A percentile compares a stretch with the other conserved stretches of the same genome.
These are phyloP conservation scores for Oidiodendron maius DNA, from an alignment of 495 filamentous ascomycete genomes.

Conservation along the genomic window DNA sequence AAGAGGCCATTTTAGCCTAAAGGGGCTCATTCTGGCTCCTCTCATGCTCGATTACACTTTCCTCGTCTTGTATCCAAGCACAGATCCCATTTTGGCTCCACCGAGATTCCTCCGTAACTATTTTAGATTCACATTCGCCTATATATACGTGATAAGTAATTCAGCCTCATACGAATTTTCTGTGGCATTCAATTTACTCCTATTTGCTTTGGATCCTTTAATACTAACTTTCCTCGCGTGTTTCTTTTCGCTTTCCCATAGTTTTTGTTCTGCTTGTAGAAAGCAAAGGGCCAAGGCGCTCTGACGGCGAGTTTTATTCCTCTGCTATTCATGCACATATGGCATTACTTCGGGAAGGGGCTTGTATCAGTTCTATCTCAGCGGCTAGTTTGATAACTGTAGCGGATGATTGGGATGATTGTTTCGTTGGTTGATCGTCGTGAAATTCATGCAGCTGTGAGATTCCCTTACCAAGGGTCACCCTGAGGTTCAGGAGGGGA, in stretches of 20 bases:
- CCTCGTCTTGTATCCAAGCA: constrained; percentile 1
- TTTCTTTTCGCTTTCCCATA: constrained; percentile 8
- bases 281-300: constrained; percentile 6
- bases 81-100: constrained; percentile 3
- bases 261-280: constrained; percentile 10
- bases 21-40: not conserved
- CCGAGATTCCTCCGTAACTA: not conserved
- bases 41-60: too few relatives aligned
- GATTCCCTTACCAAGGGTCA: constrained; percentile 2
- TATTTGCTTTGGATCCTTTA: constrained; percentile 10
- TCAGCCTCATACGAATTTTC: constrained; percentile 8
- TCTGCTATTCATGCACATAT: not conserved
- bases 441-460: not conserved
- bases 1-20: not conserved
- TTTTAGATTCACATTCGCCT: constrained; percentile 1
- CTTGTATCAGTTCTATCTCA: constrained; percentile 1
- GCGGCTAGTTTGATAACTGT: not conserved
- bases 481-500: constrained; percentile 1
- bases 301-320: constrained; percentile 4
- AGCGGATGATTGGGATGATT: constrained; percentile 1
- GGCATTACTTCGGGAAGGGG: not conserved
- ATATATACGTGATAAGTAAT: constrained; percentile 5
- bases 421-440: not conserved
- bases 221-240: constrained; percentile 8
- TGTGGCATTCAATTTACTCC: constrained; percentile 7